These are phyloP conservation scores for Aureococcus anophagefferens DNA, from an alignment of 108 stramenopile species.

Conservation along the genomic window DNA sequence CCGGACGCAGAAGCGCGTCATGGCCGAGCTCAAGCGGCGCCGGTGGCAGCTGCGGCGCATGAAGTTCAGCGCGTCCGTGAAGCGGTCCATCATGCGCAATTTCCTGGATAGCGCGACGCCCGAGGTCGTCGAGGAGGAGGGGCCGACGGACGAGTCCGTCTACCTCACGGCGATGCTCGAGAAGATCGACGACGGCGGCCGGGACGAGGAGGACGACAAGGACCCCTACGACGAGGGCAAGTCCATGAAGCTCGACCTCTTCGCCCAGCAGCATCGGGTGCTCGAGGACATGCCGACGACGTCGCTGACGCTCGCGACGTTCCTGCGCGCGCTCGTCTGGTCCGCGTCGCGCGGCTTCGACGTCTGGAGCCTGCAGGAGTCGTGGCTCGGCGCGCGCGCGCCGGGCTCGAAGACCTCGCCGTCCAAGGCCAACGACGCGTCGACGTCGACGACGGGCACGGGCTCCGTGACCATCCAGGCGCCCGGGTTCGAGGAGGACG, in stretches of 20 bases:
- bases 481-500: too few relatives aligned
- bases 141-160: not conserved
- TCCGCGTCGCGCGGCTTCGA: not conserved
- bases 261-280: not conserved
- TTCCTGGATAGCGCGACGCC: not conserved
- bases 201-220: not conserved
- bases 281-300: not conserved
- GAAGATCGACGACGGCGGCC: not conserved
- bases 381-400: too few relatives aligned
- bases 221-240: not conserved
- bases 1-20: conserved; percentile 3
- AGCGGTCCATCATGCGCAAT: not conserved
- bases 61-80: not conserved
- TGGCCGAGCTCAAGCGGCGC: conserved; percentile 30
- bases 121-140: not conserved
- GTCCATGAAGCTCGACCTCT: not conserved
- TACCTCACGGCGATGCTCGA: not conserved
- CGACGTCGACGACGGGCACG: not conserved
- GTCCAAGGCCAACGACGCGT: too few relatives aligned
- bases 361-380: not conserved
- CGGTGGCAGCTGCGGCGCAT: conserved; percentile 24
- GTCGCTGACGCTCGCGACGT: not conserved
- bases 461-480: too few relatives aligned
- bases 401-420: too few relatives aligned
- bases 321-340: not conserved